A percentile compares a stretch with the other conserved stretches of the same genome.
phyloP scores from a whole-genome alignment of 305 asterid genomes.

The Ruellia speciosa region DNA sequence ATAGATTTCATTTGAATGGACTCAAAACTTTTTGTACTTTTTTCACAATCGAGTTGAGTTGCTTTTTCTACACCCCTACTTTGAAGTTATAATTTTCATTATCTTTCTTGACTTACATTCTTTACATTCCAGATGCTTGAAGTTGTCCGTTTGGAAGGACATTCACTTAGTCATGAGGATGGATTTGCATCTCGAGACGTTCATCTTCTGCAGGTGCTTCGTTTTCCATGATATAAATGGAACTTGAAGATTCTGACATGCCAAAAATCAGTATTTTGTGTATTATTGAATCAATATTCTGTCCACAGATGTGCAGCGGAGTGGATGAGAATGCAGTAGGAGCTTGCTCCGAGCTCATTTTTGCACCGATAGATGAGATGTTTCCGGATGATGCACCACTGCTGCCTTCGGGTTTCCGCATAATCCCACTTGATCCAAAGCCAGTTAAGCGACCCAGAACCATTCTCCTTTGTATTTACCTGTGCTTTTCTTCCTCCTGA shows the following conservation, averaged over 20 bases:
- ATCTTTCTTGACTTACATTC: neutral
- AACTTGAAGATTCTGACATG: neutral
- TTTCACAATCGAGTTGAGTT: too few species aligned
- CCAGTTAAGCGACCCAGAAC: conserved; percentile 35
- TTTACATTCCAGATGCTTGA: conserved; percentile 52
- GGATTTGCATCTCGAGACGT: conserved; percentile 57
- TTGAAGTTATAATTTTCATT: neutral
- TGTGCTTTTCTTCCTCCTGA: neutral
- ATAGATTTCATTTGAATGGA: too few species aligned
- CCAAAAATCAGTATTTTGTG: neutral
- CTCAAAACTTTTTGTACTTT: too few species aligned
- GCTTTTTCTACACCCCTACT: too few species aligned
- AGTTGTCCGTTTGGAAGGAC: conserved; percentile 69
- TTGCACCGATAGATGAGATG: conserved; percentile 78
- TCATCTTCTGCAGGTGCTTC: conserved; percentile 62
- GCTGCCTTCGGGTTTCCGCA: conserved; percentile 71
- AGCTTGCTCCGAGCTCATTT: conserved; percentile 66
- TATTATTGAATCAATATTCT: neutral
- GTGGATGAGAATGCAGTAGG: conserved; percentile 61
- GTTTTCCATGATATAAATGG: neutral
- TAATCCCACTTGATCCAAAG: conserved; percentile 59
- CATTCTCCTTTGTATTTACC: neutral
- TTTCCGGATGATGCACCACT: conserved; percentile 66
- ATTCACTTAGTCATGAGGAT: conserved; percentile 52
- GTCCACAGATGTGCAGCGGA: conserved; percentile 61